Evolutionary conservation across 495 filamentous ascomycete genomes (phyloP).

Genomic region (Cercophora newfieldiana): DNA sequence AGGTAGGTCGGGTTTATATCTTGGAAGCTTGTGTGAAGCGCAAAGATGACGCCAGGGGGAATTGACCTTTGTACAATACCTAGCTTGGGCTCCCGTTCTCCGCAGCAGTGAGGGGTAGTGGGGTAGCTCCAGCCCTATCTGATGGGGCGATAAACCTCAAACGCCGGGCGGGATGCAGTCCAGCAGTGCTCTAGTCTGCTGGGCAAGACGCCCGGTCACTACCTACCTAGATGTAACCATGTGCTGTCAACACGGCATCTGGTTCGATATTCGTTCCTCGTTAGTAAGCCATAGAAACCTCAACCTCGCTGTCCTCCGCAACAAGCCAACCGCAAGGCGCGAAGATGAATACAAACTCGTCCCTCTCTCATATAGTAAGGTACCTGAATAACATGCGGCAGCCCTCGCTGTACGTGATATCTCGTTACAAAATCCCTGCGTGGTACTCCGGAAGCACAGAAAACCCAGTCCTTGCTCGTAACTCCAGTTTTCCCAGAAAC

Average conservation of each 20-base stretch:
- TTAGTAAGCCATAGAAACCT: too few relatives aligned
- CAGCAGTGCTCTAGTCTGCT: background rate
- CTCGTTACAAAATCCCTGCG: background rate
- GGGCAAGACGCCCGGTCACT: too few relatives aligned
- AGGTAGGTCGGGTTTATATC: background rate
- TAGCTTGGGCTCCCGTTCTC: background rate
- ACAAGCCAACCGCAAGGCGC: too few relatives aligned
- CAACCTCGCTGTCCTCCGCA: background rate
- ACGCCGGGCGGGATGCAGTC: background rate
- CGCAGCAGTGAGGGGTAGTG: slow-evolving; percentile 11
- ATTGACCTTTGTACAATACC: background rate
- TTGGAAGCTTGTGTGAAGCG: background rate
- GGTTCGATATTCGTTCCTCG: background rate
- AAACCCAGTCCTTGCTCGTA: background rate
- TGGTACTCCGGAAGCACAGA: background rate
- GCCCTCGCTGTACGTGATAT: background rate
- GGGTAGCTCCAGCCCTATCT: slow-evolving; percentile 8
- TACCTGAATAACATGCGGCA: background rate
- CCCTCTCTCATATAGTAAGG: background rate
- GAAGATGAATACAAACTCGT: background rate
- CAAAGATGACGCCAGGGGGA: background rate
- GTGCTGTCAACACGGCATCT: background rate
- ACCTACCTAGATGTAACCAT: background rate
- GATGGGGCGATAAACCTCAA: background rate
- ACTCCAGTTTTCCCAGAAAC: slow-evolving; percentile 1